Evolutionary conservation across 306 rosid genomes (phyloP), one percentile per base, ranked within the genome.

Genomic region (Biancaea sappan): DNA sequence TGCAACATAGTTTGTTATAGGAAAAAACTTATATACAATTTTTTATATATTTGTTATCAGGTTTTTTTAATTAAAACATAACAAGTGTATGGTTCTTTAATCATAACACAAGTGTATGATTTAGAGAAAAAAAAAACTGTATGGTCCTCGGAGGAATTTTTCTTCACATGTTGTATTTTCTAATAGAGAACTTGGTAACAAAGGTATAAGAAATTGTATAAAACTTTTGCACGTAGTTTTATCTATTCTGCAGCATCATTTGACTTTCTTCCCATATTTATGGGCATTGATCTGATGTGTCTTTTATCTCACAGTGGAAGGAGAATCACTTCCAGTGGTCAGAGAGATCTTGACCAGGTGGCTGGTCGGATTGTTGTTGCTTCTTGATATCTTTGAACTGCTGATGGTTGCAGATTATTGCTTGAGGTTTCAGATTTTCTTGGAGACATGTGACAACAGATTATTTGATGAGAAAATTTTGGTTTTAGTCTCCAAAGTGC

Each of bases 311-410:
- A 14, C 66, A 81, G 85, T 72, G 85, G 85, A 19, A 77, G 85
- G 72, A 77, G 28, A 66, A 77, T 81, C 61, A 81, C 85, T 24
- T 59, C 85, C 53, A 81, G 54, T 60, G 85, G 85, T 26, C 57
- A 78, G 3, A 50, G 85, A 19, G 85, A 81, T 66, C 78, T 81
- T 31, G 85, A 81, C 56, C 85, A 81, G 21, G 85, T 81, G 34
- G 81, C 79, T 0, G 85, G 85, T 50, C 22, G 82, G 1, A 81
- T 81, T 10, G 82, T 66, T 12, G 51, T 72, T 59, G 82, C 85
- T 12, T 82, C 79, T 50, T 81, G 82, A 81, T n/a, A n/a, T 81
- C 18, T 16, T 9, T 58, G 0, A 76, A 8, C 44, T 37, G 57
- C 57, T 16, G 44, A 72, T 7, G 76, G 22, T 0, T 37, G 48